phyloP scores from a whole-genome alignment of 345 rosid species.

The Arabidopsis thaliana region TAIR10.1 NC_003076.8:16916501-16917000 shows the following conservation, averaged over 20 bases:
- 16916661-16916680: constrained; percentile 85
- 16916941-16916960: constrained; percentile 91
- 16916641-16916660: constrained; percentile 72
- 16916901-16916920: constrained; percentile 82
- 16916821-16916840: constrained; percentile 92
- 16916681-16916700: constrained; percentile 81
- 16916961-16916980: constrained; percentile 86
- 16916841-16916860: constrained; percentile 90
- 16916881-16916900: constrained; percentile 85
- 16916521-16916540: constrained; percentile 88
- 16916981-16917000: constrained; percentile 77
- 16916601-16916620: constrained; percentile 69
- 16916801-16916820: constrained; percentile 66
- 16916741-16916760: constrained; percentile 81
- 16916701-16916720: constrained; percentile 68
- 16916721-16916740: constrained; percentile 72
- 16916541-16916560: constrained; percentile 85
- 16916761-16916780: constrained; percentile 63
- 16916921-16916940: constrained; percentile 73
- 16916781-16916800: constrained; percentile 67
- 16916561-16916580: constrained; percentile 81
- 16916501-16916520: constrained; percentile 82
- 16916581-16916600: constrained; percentile 66
- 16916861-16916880: constrained; percentile 71
- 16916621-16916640: constrained; percentile 71